Base-by-base conservation (phyloP, 1,284 basidiomycete species). In the Trichosporon coremiiforme region DNA sequence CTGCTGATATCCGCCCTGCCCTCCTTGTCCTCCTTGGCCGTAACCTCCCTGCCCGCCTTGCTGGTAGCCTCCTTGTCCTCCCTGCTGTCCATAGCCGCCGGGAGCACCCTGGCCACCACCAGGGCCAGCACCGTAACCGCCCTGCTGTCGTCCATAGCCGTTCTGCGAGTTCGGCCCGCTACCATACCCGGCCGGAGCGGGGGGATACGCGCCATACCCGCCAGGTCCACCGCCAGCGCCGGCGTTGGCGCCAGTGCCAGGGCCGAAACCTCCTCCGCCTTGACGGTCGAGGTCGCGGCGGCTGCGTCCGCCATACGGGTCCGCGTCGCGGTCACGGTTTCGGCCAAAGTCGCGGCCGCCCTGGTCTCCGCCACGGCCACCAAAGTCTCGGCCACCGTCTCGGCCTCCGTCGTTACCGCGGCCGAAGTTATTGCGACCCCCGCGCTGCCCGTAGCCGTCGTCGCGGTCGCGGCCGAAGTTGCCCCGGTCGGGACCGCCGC, bases 401-500 rank as follows among this genome's bases (percentile, higher is more conserved):
- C 80, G 79, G 0, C 80, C 77, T 38, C 79, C 77, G 29, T 79
- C 55, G 36, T 25, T 33, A 10, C 55, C 57, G 45, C 57, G 45
- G n/a, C 60, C 67, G 45, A 64, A 60, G 66, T 60, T 47, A 22
- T 33, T 53, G 71, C 71, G 64, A n/a, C 7, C 57, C 8, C 45
- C 57, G 0, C 57, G 57, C 4, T 2, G 15, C 3, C 57, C 57
- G 31, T 62, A 62, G 8, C 57, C 57, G 1, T 33, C 57, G 31
- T 62, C 57, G 13, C 57, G 57, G 29, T 62, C 57, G 17, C 57
- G 29, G 31, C 31, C 57, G 17, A 33, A 35, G 57, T 62, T 35
- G 17, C 57, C 31, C 31, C 57, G 31, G 17, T 62, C 29, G 12
- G 6, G 20, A n/a, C 35, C 74, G 9, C 68, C 12, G 31, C 35